Conservation (phyloP, 108 stramenopile species). For the Pseudonitzschia multistriata region DNA sequence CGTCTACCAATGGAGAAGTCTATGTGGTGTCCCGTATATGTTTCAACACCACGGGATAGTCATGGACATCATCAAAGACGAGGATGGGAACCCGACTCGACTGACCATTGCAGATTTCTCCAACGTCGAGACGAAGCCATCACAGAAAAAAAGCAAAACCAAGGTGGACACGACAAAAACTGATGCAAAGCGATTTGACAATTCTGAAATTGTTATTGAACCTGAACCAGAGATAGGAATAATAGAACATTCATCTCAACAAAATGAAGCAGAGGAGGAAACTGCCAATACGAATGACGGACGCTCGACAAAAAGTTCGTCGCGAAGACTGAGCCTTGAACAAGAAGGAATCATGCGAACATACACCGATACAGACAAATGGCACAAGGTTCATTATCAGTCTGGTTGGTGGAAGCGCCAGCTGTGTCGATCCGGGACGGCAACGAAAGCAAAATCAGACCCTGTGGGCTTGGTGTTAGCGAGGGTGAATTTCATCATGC, state of each 20-base stretch:
- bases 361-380: constrained; percentile 36
- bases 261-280: neutral
- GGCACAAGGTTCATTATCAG: constrained; percentile 45
- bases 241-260: neutral
- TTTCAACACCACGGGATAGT: constrained; percentile 57
- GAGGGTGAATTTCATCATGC: constrained; percentile 43
- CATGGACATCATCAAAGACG: constrained; percentile 29
- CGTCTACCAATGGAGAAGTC: constrained; percentile 45
- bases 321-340: constrained; percentile 6
- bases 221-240: too few species aligned
- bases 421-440: constrained; percentile 31
- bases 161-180: neutral
- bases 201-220: too few species aligned
- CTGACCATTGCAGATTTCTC: constrained; percentile 45
- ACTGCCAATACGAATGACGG: neutral
- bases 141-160: neutral
- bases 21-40: constrained; percentile 36
- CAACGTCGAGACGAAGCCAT: constrained; percentile 21
- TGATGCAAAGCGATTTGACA: neutral
- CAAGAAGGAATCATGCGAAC: constrained; percentile 35
- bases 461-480: constrained; percentile 37
- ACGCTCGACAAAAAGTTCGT: neutral
- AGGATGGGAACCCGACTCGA: neutral
- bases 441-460: constrained; percentile 27
- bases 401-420: constrained; percentile 37